These are phyloP conservation scores for Ostreobium quekettii DNA, from an alignment of 139 green algal genomes.

Conservation along the genomic window DNA sequence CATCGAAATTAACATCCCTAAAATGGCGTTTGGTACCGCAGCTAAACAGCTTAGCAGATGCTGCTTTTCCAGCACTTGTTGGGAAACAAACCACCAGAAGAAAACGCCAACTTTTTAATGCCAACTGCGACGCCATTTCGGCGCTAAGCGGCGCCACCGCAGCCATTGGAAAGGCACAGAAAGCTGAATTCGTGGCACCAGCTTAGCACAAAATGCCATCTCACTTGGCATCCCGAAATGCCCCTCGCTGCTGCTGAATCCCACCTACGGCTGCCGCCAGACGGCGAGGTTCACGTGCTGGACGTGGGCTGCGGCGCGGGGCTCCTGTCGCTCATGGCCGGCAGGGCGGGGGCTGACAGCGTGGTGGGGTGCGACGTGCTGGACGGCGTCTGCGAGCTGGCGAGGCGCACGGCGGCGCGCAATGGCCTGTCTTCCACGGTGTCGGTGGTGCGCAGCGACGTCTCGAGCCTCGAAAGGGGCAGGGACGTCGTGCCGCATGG, in stretches of 20 bases:
- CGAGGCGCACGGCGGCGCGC: conserved; percentile 16
- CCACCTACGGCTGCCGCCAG: not conserved
- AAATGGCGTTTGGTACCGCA: no score
- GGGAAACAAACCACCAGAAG: conserved; percentile 2
- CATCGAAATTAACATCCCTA: no score
- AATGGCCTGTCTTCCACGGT: conserved; percentile 34
- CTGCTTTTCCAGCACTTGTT: no score
- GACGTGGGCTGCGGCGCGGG: conserved; percentile 66
- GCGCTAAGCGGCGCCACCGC: no score
- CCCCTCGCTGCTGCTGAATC: not conserved
- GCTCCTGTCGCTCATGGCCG: conserved; percentile 40
- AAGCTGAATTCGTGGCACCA: no score
- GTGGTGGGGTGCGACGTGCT: conserved; percentile 55
- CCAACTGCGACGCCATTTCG: not conserved
- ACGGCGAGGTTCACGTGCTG: conserved; percentile 25
- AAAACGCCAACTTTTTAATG: not conserved
- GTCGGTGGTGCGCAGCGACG: conserved; percentile 23
- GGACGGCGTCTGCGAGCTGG: conserved; percentile 15
- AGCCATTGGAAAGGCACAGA: no score
- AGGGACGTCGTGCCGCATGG: conserved; percentile 43
- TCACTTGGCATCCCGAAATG: no score
- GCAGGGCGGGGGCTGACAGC: conserved; percentile 36
- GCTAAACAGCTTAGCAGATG: no score
- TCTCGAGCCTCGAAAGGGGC: conserved; percentile 22
- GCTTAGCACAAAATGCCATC: no score